Conservation (phyloP, 306 rosid genomes). For the Hippophae rhamnoides region DNA sequence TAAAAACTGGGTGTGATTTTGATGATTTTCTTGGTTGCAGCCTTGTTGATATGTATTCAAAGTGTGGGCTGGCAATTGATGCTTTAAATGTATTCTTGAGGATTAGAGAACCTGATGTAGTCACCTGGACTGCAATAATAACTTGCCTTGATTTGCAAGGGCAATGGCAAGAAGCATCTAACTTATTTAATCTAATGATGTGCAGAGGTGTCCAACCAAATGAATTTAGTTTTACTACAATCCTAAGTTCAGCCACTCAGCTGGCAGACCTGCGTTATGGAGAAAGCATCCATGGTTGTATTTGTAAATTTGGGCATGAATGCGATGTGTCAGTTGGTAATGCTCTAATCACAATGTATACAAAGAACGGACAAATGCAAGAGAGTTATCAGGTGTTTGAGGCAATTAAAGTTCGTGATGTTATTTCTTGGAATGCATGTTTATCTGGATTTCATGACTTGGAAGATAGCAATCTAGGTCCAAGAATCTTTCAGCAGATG, state of each 20-base stretch:
- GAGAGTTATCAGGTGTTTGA: constrained; percentile 24
- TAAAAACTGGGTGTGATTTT: constrained; percentile 21
- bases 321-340: constrained; percentile 20
- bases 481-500: constrained; percentile 23
- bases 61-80: constrained; percentile 25
- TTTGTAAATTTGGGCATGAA: constrained; percentile 19
- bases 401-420: constrained; percentile 20
- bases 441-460: constrained; percentile 18
- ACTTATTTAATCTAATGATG: constrained; percentile 23
- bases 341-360: constrained; percentile 34
- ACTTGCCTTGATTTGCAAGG: constrained; percentile 35
- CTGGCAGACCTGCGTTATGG: constrained; percentile 22
- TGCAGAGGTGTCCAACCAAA: constrained; percentile 18
- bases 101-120: constrained; percentile 29
- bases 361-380: constrained; percentile 17
- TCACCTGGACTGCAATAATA: constrained; percentile 33
- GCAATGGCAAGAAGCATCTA: constrained; percentile 19
- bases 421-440: constrained; percentile 30
- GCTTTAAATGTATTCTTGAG: constrained; percentile 25
- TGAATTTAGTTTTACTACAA: constrained; percentile 24
- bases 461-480: constrained; percentile 19
- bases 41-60: constrained; percentile 31
- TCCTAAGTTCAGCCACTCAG: constrained; percentile 27
- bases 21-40: constrained; percentile 29
- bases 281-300: constrained; percentile 26